phyloP scores from a whole-genome alignment of 1,284 basidiomycete genomes.

The Wallemia hederae region DNA sequence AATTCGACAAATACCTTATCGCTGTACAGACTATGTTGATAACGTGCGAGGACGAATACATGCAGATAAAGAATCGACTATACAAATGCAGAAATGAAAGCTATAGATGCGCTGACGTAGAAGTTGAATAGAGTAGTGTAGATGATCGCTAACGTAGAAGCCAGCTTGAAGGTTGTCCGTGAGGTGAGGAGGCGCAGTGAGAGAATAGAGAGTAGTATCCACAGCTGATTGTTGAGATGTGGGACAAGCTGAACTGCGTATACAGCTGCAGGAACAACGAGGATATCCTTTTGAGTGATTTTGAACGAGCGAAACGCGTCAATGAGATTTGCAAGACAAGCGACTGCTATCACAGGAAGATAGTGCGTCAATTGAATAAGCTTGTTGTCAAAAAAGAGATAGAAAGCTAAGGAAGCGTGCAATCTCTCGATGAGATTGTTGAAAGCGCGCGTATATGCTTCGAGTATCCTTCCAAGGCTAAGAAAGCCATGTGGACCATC shows the following conservation, averaged over 20 bases:
- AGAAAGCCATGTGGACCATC: conserved; percentile 82
- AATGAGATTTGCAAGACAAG: not conserved
- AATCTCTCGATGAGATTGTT: conserved; percentile 80
- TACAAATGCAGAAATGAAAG: not conserved
- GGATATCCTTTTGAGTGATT: not conserved
- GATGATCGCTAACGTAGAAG: not conserved
- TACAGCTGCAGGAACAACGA: not conserved
- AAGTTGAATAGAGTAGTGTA: not conserved
- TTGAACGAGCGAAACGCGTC: not conserved
- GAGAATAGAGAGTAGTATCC: not conserved
- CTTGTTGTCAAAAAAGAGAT: conserved; percentile 40
- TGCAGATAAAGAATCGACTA: not conserved
- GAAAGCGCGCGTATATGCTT: conserved; percentile 56
- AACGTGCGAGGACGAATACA: no score
- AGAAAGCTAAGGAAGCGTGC: conserved; percentile 88
- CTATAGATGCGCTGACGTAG: not conserved
- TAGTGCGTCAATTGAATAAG: conserved; percentile 74
- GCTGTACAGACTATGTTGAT: no score
- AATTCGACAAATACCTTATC: no score
- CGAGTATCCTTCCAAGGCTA: conserved; percentile 57
- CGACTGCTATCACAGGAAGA: conserved; percentile 27
- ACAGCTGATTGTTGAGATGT: not conserved
- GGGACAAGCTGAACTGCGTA: not conserved
- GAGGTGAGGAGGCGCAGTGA: not conserved
- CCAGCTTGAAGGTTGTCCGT: not conserved